These are phyloP conservation scores for Debaryomyces hansenii DNA, from an alignment of 805 yeast species.

Conservation along the genomic window DNA sequence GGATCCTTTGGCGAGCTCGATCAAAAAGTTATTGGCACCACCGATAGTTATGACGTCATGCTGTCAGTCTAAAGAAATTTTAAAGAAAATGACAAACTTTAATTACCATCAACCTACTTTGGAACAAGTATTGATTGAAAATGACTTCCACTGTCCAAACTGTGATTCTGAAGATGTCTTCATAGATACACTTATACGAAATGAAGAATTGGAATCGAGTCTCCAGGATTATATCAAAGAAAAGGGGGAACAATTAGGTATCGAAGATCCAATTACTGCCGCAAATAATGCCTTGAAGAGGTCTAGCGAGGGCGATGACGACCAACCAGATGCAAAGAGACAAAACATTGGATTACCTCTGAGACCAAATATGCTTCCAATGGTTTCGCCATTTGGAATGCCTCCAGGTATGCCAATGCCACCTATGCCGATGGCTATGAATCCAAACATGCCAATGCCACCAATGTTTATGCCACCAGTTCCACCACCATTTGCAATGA, in stretches of 20 bases:
- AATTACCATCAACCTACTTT: constrained; percentile 37
- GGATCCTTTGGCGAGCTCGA: constrained; percentile 57
- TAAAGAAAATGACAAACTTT: constrained; percentile 51
- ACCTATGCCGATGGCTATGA: constrained; percentile 18
- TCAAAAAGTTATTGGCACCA: constrained; percentile 58
- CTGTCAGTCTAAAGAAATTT: constrained; percentile 56
- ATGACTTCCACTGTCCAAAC: constrained; percentile 88
- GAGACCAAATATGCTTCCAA: constrained; percentile 16
- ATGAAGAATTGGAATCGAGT: constrained; percentile 56
- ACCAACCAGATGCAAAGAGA: constrained; percentile 22
- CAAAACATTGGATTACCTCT: constrained; percentile 20
- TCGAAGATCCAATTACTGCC: constrained; percentile 28
- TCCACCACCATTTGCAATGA: constrained; percentile 4
- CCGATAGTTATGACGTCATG: constrained; percentile 83
- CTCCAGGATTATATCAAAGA: constrained; percentile 51
- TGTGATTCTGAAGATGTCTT: constrained; percentile 74
- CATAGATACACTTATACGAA: constrained; percentile 67
- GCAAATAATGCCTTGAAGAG: constrained; percentile 16
- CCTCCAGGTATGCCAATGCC: constrained; percentile 22
- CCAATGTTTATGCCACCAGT: constrained; percentile 23
- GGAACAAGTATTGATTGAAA: constrained; percentile 59
- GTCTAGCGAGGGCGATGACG: constrained; percentile 16
- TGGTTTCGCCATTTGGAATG: constrained; percentile 14
- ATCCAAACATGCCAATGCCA: constrained; percentile 4
- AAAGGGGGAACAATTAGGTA: constrained; percentile 30